Evolutionary conservation across 371 early-diverging fungal species (phyloP).

Genomic region (Funneliformis caledonium): DNA sequence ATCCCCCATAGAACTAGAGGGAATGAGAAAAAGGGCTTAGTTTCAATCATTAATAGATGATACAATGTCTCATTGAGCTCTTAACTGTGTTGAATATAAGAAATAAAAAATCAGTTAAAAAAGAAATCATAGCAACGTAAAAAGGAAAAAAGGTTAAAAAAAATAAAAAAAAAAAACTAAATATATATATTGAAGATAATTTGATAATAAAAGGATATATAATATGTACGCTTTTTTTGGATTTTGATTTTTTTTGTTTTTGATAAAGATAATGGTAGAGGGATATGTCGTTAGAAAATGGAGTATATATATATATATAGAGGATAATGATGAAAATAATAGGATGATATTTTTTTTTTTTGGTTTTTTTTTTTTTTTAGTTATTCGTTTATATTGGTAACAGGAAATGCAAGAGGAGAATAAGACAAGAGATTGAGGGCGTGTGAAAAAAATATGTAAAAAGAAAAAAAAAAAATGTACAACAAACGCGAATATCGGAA

Average conservation of each 20-base stretch:
- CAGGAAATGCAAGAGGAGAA: background rate
- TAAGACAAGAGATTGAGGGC: background rate
- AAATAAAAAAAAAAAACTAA: too few relatives aligned
- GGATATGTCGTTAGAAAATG: slow-evolving; percentile 4
- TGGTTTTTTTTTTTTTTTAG: background rate
- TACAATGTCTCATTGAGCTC: background rate
- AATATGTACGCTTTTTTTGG: too few relatives aligned
- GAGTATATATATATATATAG: background rate
- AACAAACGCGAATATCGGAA: slow-evolving; percentile 12
- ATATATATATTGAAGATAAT: too few relatives aligned
- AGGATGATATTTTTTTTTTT: background rate
- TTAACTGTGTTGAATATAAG: too few relatives aligned
- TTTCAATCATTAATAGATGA: background rate
- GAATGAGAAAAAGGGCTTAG: background rate
- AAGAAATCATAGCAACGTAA: too few relatives aligned
- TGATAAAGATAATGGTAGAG: background rate
- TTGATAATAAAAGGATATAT: too few relatives aligned
- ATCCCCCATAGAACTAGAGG: background rate
- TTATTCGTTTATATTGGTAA: background rate
- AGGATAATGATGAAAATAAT: background rate
- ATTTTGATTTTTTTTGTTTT: too few relatives aligned
- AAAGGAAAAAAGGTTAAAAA: too few relatives aligned
- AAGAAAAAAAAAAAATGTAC: slow-evolving; percentile 25
- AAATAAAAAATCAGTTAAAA: too few relatives aligned
- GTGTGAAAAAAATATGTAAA: background rate